Evolutionary conservation across 768 basidiomycete genomes (phyloP).

Genomic region (Scleroderma bovista): DNA sequence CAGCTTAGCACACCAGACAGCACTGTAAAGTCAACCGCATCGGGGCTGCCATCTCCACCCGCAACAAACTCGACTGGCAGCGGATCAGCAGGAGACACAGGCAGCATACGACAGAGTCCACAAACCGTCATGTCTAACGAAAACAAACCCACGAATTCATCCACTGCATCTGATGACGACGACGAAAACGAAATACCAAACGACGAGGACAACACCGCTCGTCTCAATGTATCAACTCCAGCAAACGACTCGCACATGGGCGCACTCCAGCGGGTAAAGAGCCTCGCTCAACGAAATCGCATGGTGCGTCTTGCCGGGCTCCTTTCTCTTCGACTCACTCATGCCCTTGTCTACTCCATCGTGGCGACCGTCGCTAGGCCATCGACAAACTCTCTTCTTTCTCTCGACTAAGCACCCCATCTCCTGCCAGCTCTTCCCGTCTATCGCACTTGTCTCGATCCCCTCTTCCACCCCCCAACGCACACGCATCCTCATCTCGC

Average conservation of each 20-base stretch:
- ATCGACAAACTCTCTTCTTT: conserved; percentile 63
- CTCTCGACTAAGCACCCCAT: conserved; percentile 52
- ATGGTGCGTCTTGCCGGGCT: conserved; percentile 45
- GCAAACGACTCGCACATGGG: conserved; percentile 40
- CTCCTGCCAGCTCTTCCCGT: conserved; percentile 37
- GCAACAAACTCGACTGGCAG: conserved; percentile 84
- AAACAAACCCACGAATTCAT: too few species aligned
- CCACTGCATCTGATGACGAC: conserved; percentile 40
- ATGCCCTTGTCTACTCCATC: too few species aligned
- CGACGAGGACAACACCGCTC: conserved; percentile 62
- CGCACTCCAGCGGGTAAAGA: conserved; percentile 65
- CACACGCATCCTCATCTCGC: conserved; percentile 29
- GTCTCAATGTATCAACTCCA: conserved; percentile 37
- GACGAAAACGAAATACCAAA: conserved; percentile 44
- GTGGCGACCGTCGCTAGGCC: conserved; percentile 35
- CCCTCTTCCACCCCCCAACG: conserved; percentile 26
- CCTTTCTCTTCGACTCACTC: conserved; percentile 7
- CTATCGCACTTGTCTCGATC: conserved; percentile 35
- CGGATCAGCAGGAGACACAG: conserved; percentile 62
- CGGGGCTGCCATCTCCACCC: conserved; percentile 77
- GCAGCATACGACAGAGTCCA: conserved; percentile 34
- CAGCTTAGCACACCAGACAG: conserved; percentile 29
- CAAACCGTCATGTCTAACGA: conserved; percentile 28
- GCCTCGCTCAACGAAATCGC: conserved; percentile 65
- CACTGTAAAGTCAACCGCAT: conserved; percentile 57